phyloP scores from a whole-genome alignment of 2,329 filamentous ascomycete genomes.

The Aspergillus hortae region DNA sequence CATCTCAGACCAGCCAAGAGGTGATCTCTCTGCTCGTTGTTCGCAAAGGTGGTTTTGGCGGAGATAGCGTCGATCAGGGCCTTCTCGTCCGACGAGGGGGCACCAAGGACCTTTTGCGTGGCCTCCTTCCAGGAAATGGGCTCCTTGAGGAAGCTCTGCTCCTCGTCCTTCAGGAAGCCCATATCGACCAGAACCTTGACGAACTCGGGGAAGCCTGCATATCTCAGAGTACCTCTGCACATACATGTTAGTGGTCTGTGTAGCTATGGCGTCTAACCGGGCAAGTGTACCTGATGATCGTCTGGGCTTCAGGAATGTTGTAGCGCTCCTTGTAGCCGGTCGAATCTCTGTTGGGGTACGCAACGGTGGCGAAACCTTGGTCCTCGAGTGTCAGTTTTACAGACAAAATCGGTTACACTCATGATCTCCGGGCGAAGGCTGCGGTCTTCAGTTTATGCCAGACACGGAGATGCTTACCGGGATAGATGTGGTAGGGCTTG shows the following conservation, averaged over 20 bases:
- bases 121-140: constrained; percentile 80
- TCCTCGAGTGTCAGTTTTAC: too few relatives aligned
- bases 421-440: too few relatives aligned
- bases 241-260: too few relatives aligned
- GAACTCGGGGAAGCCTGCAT: constrained; percentile 87
- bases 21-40: constrained; percentile 64
- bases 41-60: constrained; percentile 70
- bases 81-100: constrained; percentile 60
- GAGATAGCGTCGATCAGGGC: constrained; percentile 71
- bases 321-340: constrained; percentile 86
- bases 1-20: constrained; percentile 71
- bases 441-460: too few relatives aligned
- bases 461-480: constrained; percentile 25
- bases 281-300: constrained; percentile 59
- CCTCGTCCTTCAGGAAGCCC: constrained; percentile 76
- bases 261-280: too few relatives aligned
- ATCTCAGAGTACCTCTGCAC: constrained; percentile 67
- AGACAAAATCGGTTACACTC: too few relatives aligned
- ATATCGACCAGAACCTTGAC: constrained; percentile 83
- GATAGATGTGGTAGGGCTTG: constrained; percentile 88
- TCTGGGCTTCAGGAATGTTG: constrained; percentile 79
- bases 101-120: constrained; percentile 70
- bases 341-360: constrained; percentile 89
- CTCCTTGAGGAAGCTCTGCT: constrained; percentile 62
- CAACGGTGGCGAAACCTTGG: constrained; percentile 75